Evolutionary conservation across 257 asterid species (phyloP).

Genomic region (Ballota nigra): DNA sequence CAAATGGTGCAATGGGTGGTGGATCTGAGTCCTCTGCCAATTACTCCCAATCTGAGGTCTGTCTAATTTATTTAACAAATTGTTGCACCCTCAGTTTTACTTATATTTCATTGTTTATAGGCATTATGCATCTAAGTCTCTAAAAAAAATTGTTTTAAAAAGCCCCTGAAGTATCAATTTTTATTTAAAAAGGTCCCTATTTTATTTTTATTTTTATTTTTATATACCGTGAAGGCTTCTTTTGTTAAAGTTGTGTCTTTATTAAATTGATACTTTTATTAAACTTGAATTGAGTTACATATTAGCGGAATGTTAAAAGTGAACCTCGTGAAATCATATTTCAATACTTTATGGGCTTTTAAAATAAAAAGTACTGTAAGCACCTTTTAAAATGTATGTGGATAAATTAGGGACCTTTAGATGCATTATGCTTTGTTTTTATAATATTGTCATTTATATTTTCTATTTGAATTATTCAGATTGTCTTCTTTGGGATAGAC

Average conservation of each 20-base stretch:
- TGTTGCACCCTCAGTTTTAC: conserved; percentile 16
- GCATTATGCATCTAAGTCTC: not conserved
- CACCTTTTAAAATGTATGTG: not conserved
- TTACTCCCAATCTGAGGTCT: conserved; percentile 92
- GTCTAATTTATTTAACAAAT: conserved; percentile 26
- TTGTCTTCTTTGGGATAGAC: conserved; percentile 96
- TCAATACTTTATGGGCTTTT: not conserved
- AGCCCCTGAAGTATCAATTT: not conserved
- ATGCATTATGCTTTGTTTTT: not conserved
- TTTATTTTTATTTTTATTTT: no score
- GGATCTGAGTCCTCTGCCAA: conserved; percentile 99
- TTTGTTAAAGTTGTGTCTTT: not conserved
- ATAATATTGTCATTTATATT: conserved; percentile 7
- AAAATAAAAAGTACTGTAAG: not conserved
- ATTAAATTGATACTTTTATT: not conserved
- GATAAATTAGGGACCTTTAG: not conserved
- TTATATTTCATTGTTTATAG: conserved; percentile 4
- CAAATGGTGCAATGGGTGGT: conserved; percentile 99
- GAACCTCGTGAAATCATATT: not conserved
- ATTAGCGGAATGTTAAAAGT: no score
- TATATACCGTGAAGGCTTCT: not conserved
- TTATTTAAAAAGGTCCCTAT: not conserved
- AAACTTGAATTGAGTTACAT: not conserved
- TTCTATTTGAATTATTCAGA: conserved; percentile 41
- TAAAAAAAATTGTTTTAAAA: not conserved